Base-by-base conservation (phyloP, 768 basidiomycete species). In the Tricholoma sp. region DNA sequence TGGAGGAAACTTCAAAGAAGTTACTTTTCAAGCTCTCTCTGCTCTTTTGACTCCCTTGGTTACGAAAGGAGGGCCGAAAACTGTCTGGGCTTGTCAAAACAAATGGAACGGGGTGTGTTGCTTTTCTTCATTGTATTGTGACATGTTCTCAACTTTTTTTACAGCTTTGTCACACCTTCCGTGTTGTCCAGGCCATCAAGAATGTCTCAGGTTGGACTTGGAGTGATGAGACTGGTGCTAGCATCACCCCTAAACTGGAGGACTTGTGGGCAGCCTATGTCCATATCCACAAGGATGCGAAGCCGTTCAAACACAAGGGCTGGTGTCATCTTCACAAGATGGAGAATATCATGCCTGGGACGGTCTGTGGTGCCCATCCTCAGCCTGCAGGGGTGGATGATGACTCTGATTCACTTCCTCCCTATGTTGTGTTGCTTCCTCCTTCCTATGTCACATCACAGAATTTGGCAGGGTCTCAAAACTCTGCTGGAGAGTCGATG, bases 221-320 rank as follows among this genome's bases (percentile, higher is more conserved):
- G n/a, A n/a, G n/a, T n/a, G n/a, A n/a, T n/a, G n/a, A n/a, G n/a
- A 59, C 50, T 6, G 50, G 62, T 20, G 57, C 60, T 1, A 50
- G 20, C 15, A 65, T 65, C 49, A 55, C 37, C 13, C 17, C 53
- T 6, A 50, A 33, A 17, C 50, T 31, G 24, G 55, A 56, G 15
- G 36, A 18, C 44, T 37, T 12, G 11, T 37, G 36, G 36, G 36
- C 36, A 10, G 36, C 36, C 36, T 57, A 57, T 34, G 28, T 52
- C 15, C 29, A 37, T 39, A 57, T 52, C 29, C 39, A 57, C 42
- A 51, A 42, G 50, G 51, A 53, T 20, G 56, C 56, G 9, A 53
- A 44, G 51, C 52, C 52, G 24, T 57, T 57, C 56, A 44, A 53
- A 52, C 52, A 52, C 44, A 52, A 53, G 17, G 56, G 42, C 49